phyloP scores from a whole-genome alignment of 2,329 filamentous ascomycete species.

The Exserohilum turcica region DNA sequence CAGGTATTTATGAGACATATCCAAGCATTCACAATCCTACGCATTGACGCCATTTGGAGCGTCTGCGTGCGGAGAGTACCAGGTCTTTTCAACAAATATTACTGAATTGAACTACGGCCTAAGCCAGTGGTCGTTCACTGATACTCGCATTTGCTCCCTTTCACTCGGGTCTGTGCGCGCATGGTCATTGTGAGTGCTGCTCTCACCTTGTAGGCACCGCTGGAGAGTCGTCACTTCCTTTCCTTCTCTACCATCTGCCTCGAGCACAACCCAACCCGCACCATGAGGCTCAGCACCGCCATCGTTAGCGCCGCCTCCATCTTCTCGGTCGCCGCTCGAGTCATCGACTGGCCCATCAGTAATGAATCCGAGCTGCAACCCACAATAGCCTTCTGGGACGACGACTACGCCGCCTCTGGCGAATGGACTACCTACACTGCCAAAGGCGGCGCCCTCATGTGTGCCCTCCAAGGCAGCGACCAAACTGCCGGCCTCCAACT shows the following conservation, averaged over 20 bases:
- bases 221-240: neutral
- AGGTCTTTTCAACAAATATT: neutral
- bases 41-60: neutral
- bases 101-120: too few species aligned
- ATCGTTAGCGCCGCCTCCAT: neutral
- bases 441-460: conserved; percentile 22
- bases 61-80: too few species aligned
- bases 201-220: neutral
- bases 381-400: conserved; percentile 13
- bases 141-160: neutral
- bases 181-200: neutral
- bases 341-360: neutral
- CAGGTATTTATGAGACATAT: neutral
- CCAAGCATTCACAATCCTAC: neutral
- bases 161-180: neutral
- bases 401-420: conserved; percentile 13
- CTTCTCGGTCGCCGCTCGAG: neutral
- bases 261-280: neutral
- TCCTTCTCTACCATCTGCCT: neutral
- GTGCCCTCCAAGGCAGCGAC: conserved; percentile 16
- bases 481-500: conserved; percentile 18
- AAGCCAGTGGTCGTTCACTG: too few species aligned
- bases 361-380: neutral
- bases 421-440: conserved; percentile 15
- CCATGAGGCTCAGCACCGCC: neutral